phyloP scores from a whole-genome alignment of 306 rosid genomes.

The Cicer arietinum region DNA sequence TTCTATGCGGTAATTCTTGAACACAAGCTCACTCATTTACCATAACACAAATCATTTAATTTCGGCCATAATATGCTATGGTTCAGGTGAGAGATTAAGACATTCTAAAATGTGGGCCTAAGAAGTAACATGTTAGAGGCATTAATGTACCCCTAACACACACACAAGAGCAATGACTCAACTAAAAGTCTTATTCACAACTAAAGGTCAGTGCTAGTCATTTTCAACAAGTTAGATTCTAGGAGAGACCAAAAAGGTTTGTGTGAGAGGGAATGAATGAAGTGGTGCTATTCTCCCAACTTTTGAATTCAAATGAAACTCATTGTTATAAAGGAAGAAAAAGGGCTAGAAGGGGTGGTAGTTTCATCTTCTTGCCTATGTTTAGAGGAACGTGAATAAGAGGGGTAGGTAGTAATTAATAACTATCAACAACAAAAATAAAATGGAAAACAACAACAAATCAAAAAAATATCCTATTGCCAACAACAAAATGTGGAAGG shows the following conservation, averaged over 20 bases:
- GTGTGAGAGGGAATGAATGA: not conserved
- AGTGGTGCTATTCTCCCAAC: not conserved
- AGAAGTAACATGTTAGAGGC: no score
- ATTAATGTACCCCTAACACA: not conserved
- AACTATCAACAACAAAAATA: not conserved
- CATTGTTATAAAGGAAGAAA: not conserved
- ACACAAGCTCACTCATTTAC: not conserved
- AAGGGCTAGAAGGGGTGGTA: not conserved
- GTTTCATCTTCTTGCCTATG: constrained; percentile 7
- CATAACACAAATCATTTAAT: not conserved
- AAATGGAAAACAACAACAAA: constrained; percentile 1
- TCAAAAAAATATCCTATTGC: not conserved
- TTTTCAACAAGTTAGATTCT: constrained; percentile 9
- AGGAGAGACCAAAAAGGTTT: not conserved
- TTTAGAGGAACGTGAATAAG: not conserved
- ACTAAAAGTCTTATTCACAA: constrained; percentile 3
- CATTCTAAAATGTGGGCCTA: not conserved
- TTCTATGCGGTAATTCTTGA: not conserved
- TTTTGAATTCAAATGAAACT: not conserved
- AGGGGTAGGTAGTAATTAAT: not conserved
- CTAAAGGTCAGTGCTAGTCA: not conserved
- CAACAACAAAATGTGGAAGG: constrained; percentile 15
- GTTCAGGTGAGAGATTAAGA: not conserved
- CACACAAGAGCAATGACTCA: not conserved
- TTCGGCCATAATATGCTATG: not conserved